phyloP scores from a whole-genome alignment of 23 red algal genomes.

The Gracilaria vermiculophylla region DNA sequence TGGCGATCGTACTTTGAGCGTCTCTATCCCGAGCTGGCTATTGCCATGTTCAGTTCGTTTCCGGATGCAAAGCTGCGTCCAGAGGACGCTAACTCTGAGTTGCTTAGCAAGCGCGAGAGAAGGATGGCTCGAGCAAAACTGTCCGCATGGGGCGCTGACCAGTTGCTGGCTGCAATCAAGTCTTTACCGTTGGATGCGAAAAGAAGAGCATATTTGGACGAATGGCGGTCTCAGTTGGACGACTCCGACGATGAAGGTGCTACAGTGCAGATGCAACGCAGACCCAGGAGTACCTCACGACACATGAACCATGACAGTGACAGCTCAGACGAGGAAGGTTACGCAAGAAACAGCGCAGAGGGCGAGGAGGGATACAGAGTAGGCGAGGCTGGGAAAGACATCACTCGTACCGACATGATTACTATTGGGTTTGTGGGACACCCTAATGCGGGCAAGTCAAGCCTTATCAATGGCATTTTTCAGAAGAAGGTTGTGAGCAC shows the following conservation, averaged over 20 bases:
- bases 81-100: conserved; percentile 47
- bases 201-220: conserved; percentile 38
- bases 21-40: conserved; percentile 29
- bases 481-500: conserved; percentile 79
- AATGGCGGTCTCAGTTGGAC: conserved; percentile 49
- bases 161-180: conserved; percentile 59
- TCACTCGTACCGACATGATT: conserved; percentile 39
- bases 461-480: conserved; percentile 86
- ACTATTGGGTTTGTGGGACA: conserved; percentile 93
- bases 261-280: background rate
- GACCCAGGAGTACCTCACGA: background rate
- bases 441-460: conserved; percentile 94
- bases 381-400: background rate
- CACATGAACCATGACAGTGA: conserved; percentile 6
- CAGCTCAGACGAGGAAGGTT: background rate
- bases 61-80: conserved; percentile 64
- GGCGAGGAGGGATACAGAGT: background rate
- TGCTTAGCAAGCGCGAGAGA: conserved; percentile 68
- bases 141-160: conserved; percentile 67
- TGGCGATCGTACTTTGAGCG: conserved; percentile 86
- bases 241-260: conserved; percentile 36
- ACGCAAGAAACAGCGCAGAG: background rate
- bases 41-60: conserved; percentile 74
- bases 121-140: conserved; percentile 70
- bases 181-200: conserved; percentile 26